Conservation (phyloP, 108 stramenopile genomes). For the Nitzschia putrida region DNA sequence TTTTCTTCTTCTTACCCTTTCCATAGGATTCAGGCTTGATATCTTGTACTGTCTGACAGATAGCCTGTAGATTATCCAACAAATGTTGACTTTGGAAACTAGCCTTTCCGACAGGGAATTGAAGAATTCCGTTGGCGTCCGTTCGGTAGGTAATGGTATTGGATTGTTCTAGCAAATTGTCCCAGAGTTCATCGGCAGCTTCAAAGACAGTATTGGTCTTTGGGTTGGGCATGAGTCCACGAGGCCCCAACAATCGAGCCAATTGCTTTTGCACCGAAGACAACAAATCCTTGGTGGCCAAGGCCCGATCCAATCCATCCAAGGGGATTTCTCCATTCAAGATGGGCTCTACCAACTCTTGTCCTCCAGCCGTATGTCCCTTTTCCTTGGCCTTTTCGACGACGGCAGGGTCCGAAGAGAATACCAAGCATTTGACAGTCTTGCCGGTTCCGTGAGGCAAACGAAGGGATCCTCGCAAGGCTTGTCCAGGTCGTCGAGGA, state of each 20-base stretch:
- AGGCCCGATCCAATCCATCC: constrained; percentile 65
- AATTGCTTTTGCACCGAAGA: constrained; percentile 66
- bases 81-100: constrained; percentile 64
- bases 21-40: constrained; percentile 81
- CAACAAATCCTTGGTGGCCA: constrained; percentile 90
- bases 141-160: constrained; percentile 85
- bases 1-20: constrained; percentile 63
- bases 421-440: constrained; percentile 84
- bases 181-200: constrained; percentile 44
- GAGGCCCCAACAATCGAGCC: constrained; percentile 90
- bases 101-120: constrained; percentile 89
- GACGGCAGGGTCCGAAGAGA: constrained; percentile 69
- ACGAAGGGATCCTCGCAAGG: constrained; percentile 77
- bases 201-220: constrained; percentile 91
- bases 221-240: constrained; percentile 96
- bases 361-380: constrained; percentile 88
- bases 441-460: constrained; percentile 95
- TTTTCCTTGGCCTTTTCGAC: constrained; percentile 63
- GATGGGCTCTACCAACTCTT: constrained; percentile 80
- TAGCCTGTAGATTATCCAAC: constrained; percentile 67
- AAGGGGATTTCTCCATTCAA: constrained; percentile 61
- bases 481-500: constrained; percentile 93
- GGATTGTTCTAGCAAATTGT: constrained; percentile 57
- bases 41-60: constrained; percentile 68
- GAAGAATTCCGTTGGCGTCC: constrained; percentile 86